Evolutionary conservation across 2,329 filamentous ascomycete genomes (phyloP), one percentile per base, ranked within the genome.

Genomic region (Scorias spongiosa): DNA sequence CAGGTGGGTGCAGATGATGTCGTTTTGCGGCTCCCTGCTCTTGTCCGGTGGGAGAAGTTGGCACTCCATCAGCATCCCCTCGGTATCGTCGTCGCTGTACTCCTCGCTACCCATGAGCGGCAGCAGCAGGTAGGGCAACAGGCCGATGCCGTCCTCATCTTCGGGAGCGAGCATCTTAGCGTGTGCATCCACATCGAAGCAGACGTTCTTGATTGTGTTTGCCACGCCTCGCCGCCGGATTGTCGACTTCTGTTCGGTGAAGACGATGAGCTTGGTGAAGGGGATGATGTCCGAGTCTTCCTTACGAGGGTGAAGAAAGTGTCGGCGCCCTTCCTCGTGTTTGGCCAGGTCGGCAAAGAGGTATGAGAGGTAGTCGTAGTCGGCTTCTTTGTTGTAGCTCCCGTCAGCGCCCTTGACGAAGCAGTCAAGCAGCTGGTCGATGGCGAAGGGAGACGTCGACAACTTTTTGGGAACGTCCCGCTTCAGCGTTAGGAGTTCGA

Each of bases 171-270:
- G 46, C 9, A 58, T 44, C 2, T 71, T 66, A 0, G 75, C 68
- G 55, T 96, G 89, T 0, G 81, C 74, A 2, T 75, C 64, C 5
- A 89, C 65, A 55, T 93, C 83, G 58, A 98, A 96, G 6, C 85
- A 79, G 28, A 84, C 78, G 58, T 98, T 98, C 64, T 96, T 96
- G 60, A 98, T 86, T 9, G 86, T 91, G 48, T 81, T 87, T 7
- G 89, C 89, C n/a, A 95, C 88, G n/a, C 91, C 91, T 55, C 86
- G 85, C 44, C 91, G 74, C 46, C 91, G 77, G 43, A 95, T 78
- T 26, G 81, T 74, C 2, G 84, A 93, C 54, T 75, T 71, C 66
- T 95, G 86, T 62, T 93, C 86, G 1, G 91, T 96, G 62, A 96
- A 96, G 46, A 96, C 89, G 47, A 82, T 83, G 48, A 98, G 71